Conservation (phyloP, 495 filamentous ascomycete species). For the Xylaria venustula region DNA sequence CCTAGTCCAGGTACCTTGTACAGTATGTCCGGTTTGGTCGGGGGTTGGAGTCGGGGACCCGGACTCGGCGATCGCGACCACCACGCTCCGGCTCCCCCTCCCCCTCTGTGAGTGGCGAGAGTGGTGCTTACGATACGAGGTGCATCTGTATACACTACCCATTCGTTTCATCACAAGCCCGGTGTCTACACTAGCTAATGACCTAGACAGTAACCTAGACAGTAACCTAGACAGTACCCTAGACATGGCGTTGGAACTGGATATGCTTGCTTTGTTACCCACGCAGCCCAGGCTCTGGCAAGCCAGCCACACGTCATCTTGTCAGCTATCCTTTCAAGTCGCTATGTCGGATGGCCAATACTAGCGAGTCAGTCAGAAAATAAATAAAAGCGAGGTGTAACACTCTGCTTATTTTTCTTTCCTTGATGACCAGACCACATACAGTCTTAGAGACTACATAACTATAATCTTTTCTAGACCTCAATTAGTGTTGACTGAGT, state of each 20-base stretch:
- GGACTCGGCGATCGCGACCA: not conserved
- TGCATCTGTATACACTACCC: not conserved
- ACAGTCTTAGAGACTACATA: not conserved
- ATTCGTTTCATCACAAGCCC: too few relatives aligned
- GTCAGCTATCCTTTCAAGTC: slow-evolving; percentile 1
- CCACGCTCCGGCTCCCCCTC: not conserved
- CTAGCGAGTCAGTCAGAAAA: not conserved
- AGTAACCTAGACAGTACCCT: not conserved
- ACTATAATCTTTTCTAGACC: not conserved
- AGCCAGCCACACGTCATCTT: not conserved
- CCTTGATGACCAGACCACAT: not conserved
- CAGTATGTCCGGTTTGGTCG: not conserved
- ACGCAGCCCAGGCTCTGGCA: not conserved
- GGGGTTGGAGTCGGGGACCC: not conserved
- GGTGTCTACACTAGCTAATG: not conserved
- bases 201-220: not conserved
- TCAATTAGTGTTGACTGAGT: not conserved
- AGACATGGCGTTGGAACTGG: not conserved
- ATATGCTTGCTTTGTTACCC: not conserved
- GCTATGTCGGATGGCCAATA: not conserved
- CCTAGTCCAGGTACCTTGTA: too few relatives aligned
- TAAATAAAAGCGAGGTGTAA: not conserved
- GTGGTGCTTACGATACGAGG: slow-evolving; percentile 11
- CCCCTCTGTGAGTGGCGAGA: too few relatives aligned
- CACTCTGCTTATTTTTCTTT: not conserved